Percentiles rank a stretch among this genome's conserved stretches.
Conservation (phyloP, 2,329 filamentous ascomycete genomes). For the Fusarium chaquense region DNA sequence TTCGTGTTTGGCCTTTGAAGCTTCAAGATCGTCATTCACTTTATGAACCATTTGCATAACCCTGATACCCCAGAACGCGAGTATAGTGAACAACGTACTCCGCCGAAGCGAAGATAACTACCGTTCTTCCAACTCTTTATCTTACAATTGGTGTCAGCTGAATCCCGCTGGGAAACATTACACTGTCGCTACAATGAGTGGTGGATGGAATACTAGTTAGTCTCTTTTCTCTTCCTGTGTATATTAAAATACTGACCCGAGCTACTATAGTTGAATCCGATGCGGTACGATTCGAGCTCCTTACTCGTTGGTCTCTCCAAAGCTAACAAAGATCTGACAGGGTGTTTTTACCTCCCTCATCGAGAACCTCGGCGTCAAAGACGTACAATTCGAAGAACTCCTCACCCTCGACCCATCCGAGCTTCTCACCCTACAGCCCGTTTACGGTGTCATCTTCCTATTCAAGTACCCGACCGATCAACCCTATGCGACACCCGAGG, state of each 20-base stretch:
- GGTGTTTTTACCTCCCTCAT: conserved; percentile 98
- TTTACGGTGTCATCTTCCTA: conserved; percentile 98
- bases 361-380: conserved; percentile 88
- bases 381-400: conserved; percentile 97
- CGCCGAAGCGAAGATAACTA: not conserved
- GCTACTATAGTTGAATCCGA: conserved; percentile 81
- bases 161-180: not conserved
- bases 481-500: conserved; percentile 68
- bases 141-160: not conserved
- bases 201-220: conserved; percentile 93
- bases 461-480: conserved; percentile 91
- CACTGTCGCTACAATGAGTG: conserved; percentile 67
- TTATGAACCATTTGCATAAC: not conserved
- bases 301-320: not conserved
- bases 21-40: conserved; percentile 24
- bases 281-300: conserved; percentile 78
- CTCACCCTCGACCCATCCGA: conserved; percentile 85
- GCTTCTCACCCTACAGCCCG: conserved; percentile 76
- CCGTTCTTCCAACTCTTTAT: not conserved
- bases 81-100: not conserved
- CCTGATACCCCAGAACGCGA: not conserved
- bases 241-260: conserved; percentile 18
- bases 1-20: conserved; percentile 24
- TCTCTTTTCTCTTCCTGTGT: conserved; percentile 21
- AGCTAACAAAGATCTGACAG: conserved; percentile 54